Conservation (phyloP, 208 protist species). For the Porcisia deanei region DNA sequence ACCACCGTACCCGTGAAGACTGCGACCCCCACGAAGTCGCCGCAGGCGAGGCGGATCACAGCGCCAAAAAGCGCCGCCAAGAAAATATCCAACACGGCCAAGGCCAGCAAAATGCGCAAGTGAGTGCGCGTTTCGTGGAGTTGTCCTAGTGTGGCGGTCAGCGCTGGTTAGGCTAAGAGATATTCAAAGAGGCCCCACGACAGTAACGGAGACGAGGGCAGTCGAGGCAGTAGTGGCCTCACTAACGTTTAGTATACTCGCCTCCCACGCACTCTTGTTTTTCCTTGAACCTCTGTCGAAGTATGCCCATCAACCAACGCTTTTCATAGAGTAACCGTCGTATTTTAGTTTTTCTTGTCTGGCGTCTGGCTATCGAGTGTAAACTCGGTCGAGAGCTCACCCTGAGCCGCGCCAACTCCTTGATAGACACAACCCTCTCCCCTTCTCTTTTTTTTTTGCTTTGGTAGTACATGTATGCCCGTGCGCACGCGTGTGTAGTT, state of each 20-base stretch:
- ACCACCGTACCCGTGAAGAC: not conserved
- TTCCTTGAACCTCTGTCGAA: not conserved
- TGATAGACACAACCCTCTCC: not conserved
- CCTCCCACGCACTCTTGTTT: not conserved
- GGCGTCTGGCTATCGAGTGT: not conserved
- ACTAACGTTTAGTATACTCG: not conserved
- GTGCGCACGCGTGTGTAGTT: not conserved
- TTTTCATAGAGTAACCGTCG: slow-evolving; percentile 2
- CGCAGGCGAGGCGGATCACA: not conserved
- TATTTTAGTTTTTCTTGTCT: not conserved
- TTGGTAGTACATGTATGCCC: not conserved
- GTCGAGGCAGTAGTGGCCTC: not conserved
- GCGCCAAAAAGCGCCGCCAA: slow-evolving; percentile 16
- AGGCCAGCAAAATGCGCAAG: slow-evolving; percentile 7
- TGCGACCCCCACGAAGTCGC: not conserved
- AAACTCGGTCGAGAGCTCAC: not conserved
- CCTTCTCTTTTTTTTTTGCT: not conserved
- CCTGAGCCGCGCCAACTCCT: not conserved
- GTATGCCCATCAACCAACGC: not conserved
- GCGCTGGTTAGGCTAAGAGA: not conserved
- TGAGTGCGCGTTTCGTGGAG: not conserved
- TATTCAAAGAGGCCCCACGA: not conserved
- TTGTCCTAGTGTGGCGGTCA: not conserved
- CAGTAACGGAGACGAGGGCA: not conserved
- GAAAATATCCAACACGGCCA: slow-evolving; percentile 20